A percentile compares a stretch with the other conserved stretches of the same genome.
These are phyloP conservation scores for Colletotrichum spinosum DNA, from an alignment of 2,329 filamentous ascomycete species.

Conservation along the genomic window DNA sequence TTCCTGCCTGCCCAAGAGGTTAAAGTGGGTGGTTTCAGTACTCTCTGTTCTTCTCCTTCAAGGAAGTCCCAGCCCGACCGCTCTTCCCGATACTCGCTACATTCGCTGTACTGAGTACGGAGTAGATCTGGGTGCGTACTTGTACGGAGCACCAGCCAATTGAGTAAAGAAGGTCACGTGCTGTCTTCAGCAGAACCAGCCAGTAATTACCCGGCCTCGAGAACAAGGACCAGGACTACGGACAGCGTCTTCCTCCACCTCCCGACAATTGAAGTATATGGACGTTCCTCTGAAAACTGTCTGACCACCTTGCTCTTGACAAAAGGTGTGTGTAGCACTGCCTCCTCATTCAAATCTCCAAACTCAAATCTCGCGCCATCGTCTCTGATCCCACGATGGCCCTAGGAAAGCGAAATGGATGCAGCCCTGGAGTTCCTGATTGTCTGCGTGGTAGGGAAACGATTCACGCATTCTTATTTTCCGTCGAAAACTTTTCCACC, in stretches of 20 bases:
- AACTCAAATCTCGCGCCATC: slow-evolving; percentile 22
- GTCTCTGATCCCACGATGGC: slow-evolving; percentile 28
- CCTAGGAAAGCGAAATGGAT: slow-evolving; percentile 22
- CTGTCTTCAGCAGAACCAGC: no score
- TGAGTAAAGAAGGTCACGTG: no score
- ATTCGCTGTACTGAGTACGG: no score
- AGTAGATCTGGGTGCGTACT: no score
- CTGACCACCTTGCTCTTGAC: background rate
- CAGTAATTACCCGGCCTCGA: no score
- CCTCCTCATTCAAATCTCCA: background rate
- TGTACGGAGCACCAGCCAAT: no score
- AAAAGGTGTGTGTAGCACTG: background rate
- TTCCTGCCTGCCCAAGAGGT: background rate
- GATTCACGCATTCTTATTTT: background rate
- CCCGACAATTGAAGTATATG: background rate
- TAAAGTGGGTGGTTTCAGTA: no score
- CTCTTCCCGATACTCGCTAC: no score
- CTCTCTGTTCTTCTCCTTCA: no score
- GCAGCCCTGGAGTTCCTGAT: slow-evolving; percentile 19
- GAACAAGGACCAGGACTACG: no score
- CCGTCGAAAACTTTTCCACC: background rate
- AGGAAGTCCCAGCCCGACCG: no score
- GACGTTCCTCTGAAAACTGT: background rate
- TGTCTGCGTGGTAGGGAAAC: background rate
- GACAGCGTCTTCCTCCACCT: no score